These are phyloP conservation scores for Podaxis sp. DNA, from an alignment of 768 basidiomycete species.

Conservation along the genomic window DNA sequence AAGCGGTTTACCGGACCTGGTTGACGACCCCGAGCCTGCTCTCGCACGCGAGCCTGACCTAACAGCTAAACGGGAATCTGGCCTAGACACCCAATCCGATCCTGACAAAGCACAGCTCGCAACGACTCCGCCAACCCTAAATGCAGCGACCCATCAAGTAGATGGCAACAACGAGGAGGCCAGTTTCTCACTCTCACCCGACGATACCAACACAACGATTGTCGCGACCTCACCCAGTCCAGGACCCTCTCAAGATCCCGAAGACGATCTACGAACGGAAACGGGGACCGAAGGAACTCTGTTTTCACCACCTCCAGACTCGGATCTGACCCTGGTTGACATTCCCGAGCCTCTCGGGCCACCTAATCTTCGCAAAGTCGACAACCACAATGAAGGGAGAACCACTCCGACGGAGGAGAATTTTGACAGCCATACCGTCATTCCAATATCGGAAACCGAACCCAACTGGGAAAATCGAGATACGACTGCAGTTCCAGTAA, in stretches of 20 bases:
- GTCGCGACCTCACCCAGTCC: not conserved
- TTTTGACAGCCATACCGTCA: too few relatives aligned
- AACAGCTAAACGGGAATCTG: not conserved
- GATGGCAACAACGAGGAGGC: too few relatives aligned
- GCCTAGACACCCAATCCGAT: not conserved
- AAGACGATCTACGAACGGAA: not conserved
- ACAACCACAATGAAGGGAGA: not conserved
- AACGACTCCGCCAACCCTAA: not conserved
- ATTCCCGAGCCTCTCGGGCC: not conserved
- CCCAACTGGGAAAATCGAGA: not conserved
- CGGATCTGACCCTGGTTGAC: slow-evolving; percentile 10
- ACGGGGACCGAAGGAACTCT: not conserved
- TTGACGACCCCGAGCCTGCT: slow-evolving; percentile 33
- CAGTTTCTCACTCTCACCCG: too few relatives aligned
- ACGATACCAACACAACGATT: not conserved
- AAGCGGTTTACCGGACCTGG: slow-evolving; percentile 60
- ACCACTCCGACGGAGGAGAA: too few relatives aligned
- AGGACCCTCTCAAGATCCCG: not conserved
- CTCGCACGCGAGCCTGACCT: too few relatives aligned
- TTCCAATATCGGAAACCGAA: not conserved
- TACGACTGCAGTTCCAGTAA: not conserved
- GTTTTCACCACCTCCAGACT: slow-evolving; percentile 4
- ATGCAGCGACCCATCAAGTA: not conserved
- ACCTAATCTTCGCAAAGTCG: not conserved
- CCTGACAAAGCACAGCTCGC: not conserved